These are phyloP conservation scores for Hondaea fermentalgiana DNA, from an alignment of 108 stramenopile species.

Conservation along the genomic window DNA sequence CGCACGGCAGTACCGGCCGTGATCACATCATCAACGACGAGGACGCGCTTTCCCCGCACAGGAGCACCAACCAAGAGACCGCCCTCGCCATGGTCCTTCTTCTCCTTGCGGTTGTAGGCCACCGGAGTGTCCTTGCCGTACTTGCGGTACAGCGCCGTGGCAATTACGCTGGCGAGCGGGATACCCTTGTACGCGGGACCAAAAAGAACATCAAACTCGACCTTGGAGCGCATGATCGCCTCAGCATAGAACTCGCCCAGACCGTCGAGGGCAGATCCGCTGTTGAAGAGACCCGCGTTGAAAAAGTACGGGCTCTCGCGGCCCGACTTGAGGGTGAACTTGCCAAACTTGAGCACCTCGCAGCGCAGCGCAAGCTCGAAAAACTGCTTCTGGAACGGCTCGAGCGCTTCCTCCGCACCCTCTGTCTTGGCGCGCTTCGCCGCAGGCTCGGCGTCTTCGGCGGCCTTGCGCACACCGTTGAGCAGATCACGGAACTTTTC, in stretches of 20 bases:
- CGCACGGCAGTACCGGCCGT: conserved; percentile 96
- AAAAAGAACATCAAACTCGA: conserved; percentile 87
- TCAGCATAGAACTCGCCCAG: conserved; percentile 81
- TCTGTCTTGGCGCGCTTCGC: neutral
- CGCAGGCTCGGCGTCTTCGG: neutral
- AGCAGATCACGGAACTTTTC: conserved; percentile 60
- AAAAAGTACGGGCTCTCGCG: conserved; percentile 97
- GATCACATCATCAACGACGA: conserved; percentile 97
- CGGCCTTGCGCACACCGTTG: conserved; percentile 29
- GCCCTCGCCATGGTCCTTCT: conserved; percentile 97
- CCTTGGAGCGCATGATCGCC: conserved; percentile 68
- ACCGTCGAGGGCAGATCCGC: conserved; percentile 65
- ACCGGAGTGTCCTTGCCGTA: conserved; percentile 73
- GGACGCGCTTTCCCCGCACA: conserved; percentile 74
- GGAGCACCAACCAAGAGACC: conserved; percentile 82
- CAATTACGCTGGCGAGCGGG: conserved; percentile 83
- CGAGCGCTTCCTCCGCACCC: neutral
- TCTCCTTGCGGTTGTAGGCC: conserved; percentile 96
- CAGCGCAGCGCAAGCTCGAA: conserved; percentile 74
- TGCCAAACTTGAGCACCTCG: conserved; percentile 86
- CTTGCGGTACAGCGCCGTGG: conserved; percentile 70
- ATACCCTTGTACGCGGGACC: conserved; percentile 99
- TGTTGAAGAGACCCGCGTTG: conserved; percentile 87
- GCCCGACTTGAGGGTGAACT: conserved; percentile 92
- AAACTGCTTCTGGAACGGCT: conserved; percentile 70